phyloP scores from a whole-genome alignment of 176 grass and related monocot species.

The Miscanthus lutarioriparius region DNA sequence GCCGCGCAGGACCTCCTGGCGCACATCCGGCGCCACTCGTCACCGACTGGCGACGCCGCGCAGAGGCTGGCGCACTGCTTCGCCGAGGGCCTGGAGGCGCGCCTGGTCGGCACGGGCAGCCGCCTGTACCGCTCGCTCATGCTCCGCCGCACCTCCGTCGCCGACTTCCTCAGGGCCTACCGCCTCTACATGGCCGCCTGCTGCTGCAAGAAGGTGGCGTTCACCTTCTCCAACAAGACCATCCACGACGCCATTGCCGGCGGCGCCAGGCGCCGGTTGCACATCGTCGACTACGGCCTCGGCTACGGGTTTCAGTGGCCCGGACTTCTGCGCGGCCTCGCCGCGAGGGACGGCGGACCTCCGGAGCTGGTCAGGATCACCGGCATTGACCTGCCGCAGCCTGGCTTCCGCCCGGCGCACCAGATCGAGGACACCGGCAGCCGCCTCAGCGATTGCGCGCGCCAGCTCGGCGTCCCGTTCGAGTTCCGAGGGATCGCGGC shows the following conservation, averaged over 20 bases:
- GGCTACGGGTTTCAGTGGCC: conserved; percentile 54
- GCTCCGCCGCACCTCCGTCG: conserved; percentile 15
- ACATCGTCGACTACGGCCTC: conserved; percentile 54
- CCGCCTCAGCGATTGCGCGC: conserved; percentile 31
- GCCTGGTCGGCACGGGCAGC: conserved; percentile 64
- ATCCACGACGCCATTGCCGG: conserved; percentile 20
- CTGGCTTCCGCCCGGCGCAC: conserved; percentile 50
- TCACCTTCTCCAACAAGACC: conserved; percentile 46
- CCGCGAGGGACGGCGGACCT: conserved; percentile 36
- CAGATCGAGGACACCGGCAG: conserved; percentile 47
- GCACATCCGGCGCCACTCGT: conserved; percentile 45
- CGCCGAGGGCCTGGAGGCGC: conserved; percentile 59
- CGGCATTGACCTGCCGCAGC: conserved; percentile 47
- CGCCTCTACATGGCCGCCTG: conserved; percentile 50
- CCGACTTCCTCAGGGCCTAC: conserved; percentile 45
- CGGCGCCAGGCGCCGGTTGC: neutral
- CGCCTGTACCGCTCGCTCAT: conserved; percentile 40
- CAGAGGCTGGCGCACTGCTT: conserved; percentile 73
- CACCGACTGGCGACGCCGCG: conserved; percentile 31
- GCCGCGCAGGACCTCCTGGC: conserved; percentile 48
- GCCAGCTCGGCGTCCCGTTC: conserved; percentile 39
- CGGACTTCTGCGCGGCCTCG: neutral
- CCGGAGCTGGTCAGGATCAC: conserved; percentile 46
- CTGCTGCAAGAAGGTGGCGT: conserved; percentile 45
- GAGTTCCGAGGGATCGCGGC: conserved; percentile 42